Evolutionary conservation across 805 yeast species (phyloP).

Genomic region (Starmera amethionina): DNA sequence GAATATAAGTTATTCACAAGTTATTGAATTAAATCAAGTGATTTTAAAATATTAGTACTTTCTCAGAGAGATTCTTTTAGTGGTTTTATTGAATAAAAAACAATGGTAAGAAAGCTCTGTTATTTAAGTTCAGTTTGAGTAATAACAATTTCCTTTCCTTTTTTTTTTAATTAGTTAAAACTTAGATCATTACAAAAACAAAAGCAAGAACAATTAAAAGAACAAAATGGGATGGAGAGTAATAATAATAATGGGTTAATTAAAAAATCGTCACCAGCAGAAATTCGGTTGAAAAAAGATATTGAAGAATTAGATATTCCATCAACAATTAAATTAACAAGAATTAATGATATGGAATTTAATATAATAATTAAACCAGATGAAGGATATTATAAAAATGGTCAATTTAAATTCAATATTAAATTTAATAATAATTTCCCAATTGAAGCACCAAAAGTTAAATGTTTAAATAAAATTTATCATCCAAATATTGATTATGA

Average conservation of each 20-base stretch:
- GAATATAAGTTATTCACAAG: too few species aligned
- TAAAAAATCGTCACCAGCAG: slow-evolving; percentile 45
- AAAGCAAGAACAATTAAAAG: slow-evolving; percentile 36
- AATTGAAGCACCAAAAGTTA: slow-evolving; percentile 84
- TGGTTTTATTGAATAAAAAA: too few species aligned
- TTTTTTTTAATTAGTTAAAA: slow-evolving; percentile 30
- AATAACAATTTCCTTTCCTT: too few species aligned
- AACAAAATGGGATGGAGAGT: slow-evolving; percentile 20
- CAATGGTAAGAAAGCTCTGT: too few species aligned
- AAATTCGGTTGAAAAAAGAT: slow-evolving; percentile 68
- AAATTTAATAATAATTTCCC: slow-evolving; percentile 68
- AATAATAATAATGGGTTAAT: slow-evolving; percentile 4
- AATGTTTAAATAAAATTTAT: slow-evolving; percentile 61
- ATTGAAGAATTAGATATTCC: slow-evolving; percentile 62
- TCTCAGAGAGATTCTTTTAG: too few species aligned
- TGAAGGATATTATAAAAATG: slow-evolving; percentile 65
- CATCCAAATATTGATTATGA: slow-evolving; percentile 90
- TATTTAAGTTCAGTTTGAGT: too few species aligned
- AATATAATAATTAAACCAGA: slow-evolving; percentile 49
- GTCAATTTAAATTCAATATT: slow-evolving; percentile 61
- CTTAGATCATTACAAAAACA: slow-evolving; percentile 50
- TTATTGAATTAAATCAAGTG: too few species aligned
- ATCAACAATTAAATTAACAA: slow-evolving; percentile 41
- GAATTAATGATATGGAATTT: slow-evolving; percentile 53
- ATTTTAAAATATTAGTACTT: too few species aligned